Evolutionary conservation across 176 grass and related monocot genomes (phyloP), one percentile per base, ranked within the genome.

Genomic region (Triticum dicoccoides): DNA sequence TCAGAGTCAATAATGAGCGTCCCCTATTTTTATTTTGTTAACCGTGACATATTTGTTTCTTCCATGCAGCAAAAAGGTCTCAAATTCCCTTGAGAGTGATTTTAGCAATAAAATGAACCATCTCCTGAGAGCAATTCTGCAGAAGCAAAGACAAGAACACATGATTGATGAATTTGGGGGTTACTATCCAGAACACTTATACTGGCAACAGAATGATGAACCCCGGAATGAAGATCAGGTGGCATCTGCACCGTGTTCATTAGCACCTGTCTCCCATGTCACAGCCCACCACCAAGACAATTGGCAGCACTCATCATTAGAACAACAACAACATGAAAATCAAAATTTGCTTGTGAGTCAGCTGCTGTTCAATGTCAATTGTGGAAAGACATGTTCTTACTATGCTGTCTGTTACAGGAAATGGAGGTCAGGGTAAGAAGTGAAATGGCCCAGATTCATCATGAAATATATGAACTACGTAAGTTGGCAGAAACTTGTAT

Each of bases 401-500:
- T 30, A 45, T 83, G 73, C 70, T 89, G 2, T 89, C 59, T 75
- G 17, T 85, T 80, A 9, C 61, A 95, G 93, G 91, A 91, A 82
- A 92, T 80, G 78, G 88, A 92, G 61, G 75, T 82, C 25, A 89
- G 87, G 69, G 54, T 98, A 81, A 96, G 88, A 87, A 94, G 86
- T 33, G 94, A 92, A 85, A 81, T 98, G 83, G 73, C 88, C 62
- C 92, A 94, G 78, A 94, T 98, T 81, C 94, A 94, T 85, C 87
- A 92, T 79, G 92, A 98, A 89, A 88, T 98, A 90, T 91, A 88
- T 72, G 92, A 96, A 83, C 86, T 98, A 30, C 74, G 90, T 63
- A 96, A 94, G 87, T 91, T 94, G 88, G 88, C 95, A 33, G 84
- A 92, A 91, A 89, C 82, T 90, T 96, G 97, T 93, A 91, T 98